Percentiles rank a stretch among this genome's conserved stretches.
phyloP scores from a whole-genome alignment of 345 rosid species.

The Nasturtium officinale region DNA sequence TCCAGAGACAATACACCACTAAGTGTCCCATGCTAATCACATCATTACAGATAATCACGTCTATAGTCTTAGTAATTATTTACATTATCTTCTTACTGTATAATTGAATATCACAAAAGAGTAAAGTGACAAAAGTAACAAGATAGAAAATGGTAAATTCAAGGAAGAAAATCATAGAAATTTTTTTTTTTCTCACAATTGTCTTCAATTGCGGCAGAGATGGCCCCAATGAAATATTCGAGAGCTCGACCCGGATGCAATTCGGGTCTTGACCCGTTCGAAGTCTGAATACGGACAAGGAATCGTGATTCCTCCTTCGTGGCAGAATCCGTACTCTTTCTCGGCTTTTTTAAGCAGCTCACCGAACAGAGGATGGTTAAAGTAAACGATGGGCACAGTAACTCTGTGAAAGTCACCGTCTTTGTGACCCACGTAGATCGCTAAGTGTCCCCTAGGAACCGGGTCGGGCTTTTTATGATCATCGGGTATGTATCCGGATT shows the following conservation, averaged over 20 bases:
- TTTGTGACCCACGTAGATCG: constrained; percentile 80
- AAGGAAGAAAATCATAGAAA: constrained; percentile 1
- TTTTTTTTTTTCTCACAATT: constrained; percentile 12
- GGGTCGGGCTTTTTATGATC: constrained; percentile 35
- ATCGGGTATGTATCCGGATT: constrained; percentile 48
- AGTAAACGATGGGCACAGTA: constrained; percentile 81
- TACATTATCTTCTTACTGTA: constrained; percentile 32
- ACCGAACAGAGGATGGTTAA: constrained; percentile 91
- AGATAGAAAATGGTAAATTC: constrained; percentile 9
- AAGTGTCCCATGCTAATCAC: constrained; percentile 36
- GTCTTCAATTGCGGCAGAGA: constrained; percentile 38
- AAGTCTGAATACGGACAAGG: constrained; percentile 89
- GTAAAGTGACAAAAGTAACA: constrained; percentile 27
- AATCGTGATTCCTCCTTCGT: constrained; percentile 84
- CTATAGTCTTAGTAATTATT: constrained; percentile 19
- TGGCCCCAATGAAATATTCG: constrained; percentile 51
- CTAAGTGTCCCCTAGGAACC: constrained; percentile 80
- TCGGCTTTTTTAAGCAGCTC: constrained; percentile 75
- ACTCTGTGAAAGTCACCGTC: constrained; percentile 75
- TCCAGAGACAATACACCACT: constrained; percentile 20
- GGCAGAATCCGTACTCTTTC: constrained; percentile 78
- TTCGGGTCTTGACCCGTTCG: constrained; percentile 73
- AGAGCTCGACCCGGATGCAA: constrained; percentile 54
- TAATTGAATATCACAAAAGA: constrained; percentile 10
- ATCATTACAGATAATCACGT: constrained; percentile 28